Percentiles rank a stretch among this genome's conserved stretches.
Evolutionary conservation across 306 rosid genomes (phyloP).

Genomic region (Malus sieversii): DNA sequence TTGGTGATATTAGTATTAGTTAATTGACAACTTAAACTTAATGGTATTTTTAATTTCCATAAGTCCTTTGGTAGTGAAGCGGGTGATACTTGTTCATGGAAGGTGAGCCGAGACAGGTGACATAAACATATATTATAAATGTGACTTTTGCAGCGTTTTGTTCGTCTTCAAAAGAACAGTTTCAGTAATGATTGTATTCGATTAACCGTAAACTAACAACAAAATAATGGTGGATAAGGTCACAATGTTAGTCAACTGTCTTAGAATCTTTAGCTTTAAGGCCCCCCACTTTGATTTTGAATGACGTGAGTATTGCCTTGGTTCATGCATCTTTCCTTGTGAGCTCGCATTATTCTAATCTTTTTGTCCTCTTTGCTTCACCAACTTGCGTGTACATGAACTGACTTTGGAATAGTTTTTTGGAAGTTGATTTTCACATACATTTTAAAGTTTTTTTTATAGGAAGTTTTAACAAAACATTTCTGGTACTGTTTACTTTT

Average conservation of each 20-base stretch:
- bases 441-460: no score
- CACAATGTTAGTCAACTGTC: background rate
- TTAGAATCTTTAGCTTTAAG: background rate
- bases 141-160: background rate
- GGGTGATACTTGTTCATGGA: no score
- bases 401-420: conserved; percentile 10
- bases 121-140: conserved; percentile 12
- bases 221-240: background rate
- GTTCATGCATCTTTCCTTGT: conserved; percentile 38
- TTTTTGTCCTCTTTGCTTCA: background rate
- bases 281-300: conserved; percentile 32
- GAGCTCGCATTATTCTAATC: background rate
- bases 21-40: conserved; percentile 4
- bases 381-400: background rate
- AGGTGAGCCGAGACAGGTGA: conserved; percentile 19
- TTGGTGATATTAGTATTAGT: background rate
- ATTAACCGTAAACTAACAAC: background rate
- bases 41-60: background rate
- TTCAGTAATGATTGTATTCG: background rate
- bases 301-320: conserved; percentile 1
- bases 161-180: background rate
- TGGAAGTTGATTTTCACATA: no score
- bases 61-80: no score
- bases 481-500: no score
- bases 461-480: no score